These are phyloP conservation scores for Epichloe brachyelytri DNA, from an alignment of 2,329 filamentous ascomycete genomes.

Conservation along the genomic window DNA sequence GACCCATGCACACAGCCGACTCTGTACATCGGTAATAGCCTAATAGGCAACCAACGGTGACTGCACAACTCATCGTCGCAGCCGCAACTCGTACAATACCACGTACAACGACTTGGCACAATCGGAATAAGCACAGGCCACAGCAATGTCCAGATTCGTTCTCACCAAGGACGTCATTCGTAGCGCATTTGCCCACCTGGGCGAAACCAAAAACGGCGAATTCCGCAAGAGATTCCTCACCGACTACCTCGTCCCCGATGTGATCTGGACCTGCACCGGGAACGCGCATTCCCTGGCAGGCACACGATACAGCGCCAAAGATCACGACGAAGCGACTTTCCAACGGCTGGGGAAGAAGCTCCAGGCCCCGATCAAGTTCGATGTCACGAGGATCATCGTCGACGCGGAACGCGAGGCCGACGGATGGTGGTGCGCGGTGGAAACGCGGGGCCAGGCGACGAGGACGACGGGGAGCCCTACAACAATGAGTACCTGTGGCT, in stretches of 20 bases:
- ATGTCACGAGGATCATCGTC: constrained; percentile 11
- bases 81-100: too few relatives aligned
- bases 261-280: constrained; percentile 14
- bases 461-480: constrained; percentile 11
- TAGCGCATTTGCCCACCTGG: constrained; percentile 10
- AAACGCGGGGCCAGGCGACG: constrained; percentile 11
- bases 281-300: constrained; percentile 13
- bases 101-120: neutral
- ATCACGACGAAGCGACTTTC: constrained; percentile 11
- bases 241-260: constrained; percentile 8
- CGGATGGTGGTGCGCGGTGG: constrained; percentile 14
- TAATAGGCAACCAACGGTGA: too few relatives aligned
- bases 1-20: too few relatives aligned
- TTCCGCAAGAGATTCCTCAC: constrained; percentile 10
- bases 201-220: constrained; percentile 7
- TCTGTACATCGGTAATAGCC: too few relatives aligned
- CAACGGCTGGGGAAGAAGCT: constrained; percentile 11
- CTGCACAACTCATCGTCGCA: too few relatives aligned
- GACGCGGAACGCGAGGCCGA: constrained; percentile 10
- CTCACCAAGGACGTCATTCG: constrained; percentile 12
- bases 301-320: constrained; percentile 8
- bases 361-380: constrained; percentile 11
- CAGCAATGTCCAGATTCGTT: constrained; percentile 9
- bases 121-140: neutral
- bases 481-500: constrained; percentile 15